Evolutionary conservation across 1,284 basidiomycete genomes (phyloP).

Genomic region (Apiotrichum mycotoxinovorans): DNA sequence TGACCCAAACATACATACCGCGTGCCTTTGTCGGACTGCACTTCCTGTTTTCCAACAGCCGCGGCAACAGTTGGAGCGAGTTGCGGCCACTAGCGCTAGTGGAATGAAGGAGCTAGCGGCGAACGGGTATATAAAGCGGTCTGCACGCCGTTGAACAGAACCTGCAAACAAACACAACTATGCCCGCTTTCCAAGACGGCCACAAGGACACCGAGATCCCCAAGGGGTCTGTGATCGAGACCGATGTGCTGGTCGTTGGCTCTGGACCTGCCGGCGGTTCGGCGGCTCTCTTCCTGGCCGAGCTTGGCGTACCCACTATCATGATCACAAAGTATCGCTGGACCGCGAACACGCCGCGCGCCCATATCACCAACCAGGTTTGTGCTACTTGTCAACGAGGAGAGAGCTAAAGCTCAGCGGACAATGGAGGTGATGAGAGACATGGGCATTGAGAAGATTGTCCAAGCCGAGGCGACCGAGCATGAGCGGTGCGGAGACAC

Average conservation of each 20-base stretch:
- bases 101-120: no score
- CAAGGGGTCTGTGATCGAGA: slow-evolving; percentile 7
- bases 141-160: no score
- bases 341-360: slow-evolving; percentile 19
- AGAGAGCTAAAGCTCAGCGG: no score
- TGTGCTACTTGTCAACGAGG: slow-evolving; percentile 1
- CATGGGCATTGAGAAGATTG: slow-evolving; percentile 16
- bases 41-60: no score
- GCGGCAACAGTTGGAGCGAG: no score
- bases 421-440: slow-evolving; percentile 20
- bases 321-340: slow-evolving; percentile 15
- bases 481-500: slow-evolving; percentile 19
- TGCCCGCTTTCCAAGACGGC: slow-evolving; percentile 19
- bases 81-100: no score
- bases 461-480: slow-evolving; percentile 16
- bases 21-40: no score
- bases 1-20: no score
- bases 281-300: slow-evolving; percentile 15
- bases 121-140: no score
- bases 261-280: slow-evolving; percentile 14
- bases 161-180: not conserved
- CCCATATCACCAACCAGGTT: slow-evolving; percentile 8
- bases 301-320: slow-evolving; percentile 12
- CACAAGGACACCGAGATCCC: slow-evolving; percentile 16
- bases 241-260: slow-evolving; percentile 16